Percentiles rank a stretch among this genome's conserved stretches.
Conservation (phyloP, 306 rosid species). For the Fragaria vesca region DNA sequence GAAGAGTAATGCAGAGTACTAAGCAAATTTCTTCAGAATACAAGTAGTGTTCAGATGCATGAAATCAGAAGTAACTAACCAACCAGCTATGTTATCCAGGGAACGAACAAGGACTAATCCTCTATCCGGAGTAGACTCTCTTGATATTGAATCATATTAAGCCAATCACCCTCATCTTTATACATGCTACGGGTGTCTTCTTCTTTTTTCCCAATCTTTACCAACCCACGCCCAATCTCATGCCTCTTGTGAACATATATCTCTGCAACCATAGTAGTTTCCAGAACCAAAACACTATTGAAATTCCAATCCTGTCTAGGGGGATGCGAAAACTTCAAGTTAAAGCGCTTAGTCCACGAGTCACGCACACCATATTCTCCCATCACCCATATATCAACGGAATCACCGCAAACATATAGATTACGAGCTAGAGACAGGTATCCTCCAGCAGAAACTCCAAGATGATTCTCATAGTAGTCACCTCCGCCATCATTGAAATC, state of each 20-base stretch:
- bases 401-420: fast-evolving
- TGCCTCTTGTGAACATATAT: background rate
- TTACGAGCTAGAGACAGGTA: no score
- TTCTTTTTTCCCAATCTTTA: background rate
- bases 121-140: background rate
- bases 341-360: background rate
- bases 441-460: background rate
- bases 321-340: background rate
- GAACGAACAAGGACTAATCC: background rate
- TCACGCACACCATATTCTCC: background rate
- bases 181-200: background rate
- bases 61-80: background rate
- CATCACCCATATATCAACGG: background rate
- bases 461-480: background rate
- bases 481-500: background rate
- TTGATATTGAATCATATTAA: background rate
- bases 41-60: background rate
- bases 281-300: no score
- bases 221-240: background rate
- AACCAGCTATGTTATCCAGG: background rate
- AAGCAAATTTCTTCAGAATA: no score
- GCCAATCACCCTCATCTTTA: background rate
- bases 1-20: no score
- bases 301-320: background rate
- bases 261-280: background rate